phyloP scores from a whole-genome alignment of 108 stramenopile species.

The Tribonema minus region DNA sequence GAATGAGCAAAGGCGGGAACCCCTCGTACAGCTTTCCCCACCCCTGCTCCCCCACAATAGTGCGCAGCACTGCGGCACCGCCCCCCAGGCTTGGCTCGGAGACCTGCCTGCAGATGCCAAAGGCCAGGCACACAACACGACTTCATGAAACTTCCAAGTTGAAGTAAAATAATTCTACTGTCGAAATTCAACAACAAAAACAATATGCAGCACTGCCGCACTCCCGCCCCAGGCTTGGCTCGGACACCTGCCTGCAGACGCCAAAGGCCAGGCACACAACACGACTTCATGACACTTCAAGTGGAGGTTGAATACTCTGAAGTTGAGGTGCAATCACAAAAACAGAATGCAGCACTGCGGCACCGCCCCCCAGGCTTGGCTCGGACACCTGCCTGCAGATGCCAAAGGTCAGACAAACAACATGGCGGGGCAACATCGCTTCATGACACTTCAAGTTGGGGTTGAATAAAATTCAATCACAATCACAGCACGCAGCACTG shows the following conservation, averaged over 20 bases:
- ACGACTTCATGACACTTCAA: too few relatives aligned
- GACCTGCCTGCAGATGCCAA: slow-evolving; percentile 69
- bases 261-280: too few relatives aligned
- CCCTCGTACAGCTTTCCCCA: slow-evolving; percentile 73
- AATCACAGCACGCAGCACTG: slow-evolving; percentile 65
- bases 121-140: too few relatives aligned
- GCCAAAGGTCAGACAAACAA: too few relatives aligned
- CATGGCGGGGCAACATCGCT: too few relatives aligned
- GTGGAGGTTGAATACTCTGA: too few relatives aligned
- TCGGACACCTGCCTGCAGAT: slow-evolving; percentile 74
- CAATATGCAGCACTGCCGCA: slow-evolving; percentile 62
- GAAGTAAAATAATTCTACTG: too few relatives aligned
- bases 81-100: slow-evolving; percentile 73
- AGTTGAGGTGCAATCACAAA: too few relatives aligned
- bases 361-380: slow-evolving; percentile 67
- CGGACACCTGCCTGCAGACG: slow-evolving; percentile 77
- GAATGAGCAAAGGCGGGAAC: slow-evolving; percentile 77
- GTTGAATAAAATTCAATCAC: too few relatives aligned
- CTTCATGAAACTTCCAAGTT: too few relatives aligned
- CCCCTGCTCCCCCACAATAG: slow-evolving; percentile 69
- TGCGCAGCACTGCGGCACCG: slow-evolving; percentile 65
- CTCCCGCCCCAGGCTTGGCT: slow-evolving; percentile 71
- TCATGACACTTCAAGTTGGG: too few relatives aligned
- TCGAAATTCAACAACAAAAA: too few relatives aligned
- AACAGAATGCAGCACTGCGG: slow-evolving; percentile 67